Evolutionary conservation across 106 monocot species (phyloP), one percentile per base, ranked within the genome.

Genomic region (Dactylorhiza incarnata): DNA sequence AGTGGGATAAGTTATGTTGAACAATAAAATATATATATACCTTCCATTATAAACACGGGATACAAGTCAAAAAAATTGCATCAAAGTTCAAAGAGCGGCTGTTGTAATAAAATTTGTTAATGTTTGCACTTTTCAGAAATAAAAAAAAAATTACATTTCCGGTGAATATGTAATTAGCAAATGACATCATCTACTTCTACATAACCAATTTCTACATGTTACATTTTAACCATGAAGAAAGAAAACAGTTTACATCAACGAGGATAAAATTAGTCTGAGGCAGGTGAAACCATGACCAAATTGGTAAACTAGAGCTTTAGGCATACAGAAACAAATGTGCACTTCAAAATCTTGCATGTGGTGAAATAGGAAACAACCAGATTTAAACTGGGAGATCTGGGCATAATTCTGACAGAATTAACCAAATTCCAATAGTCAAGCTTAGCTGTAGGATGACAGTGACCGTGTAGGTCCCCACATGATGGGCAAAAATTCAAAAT

Each of bases 331-430:
- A 66, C 37, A 69, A 45, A 46, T 69, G 69, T 46, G 69, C 45
- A 46, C 43, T 69, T 46, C 6, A 69, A 69, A 69, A 9, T 65
- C 69, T 69, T 69, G 72, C 47, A 49, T 11, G 45, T 3, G 49
- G 23, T 49, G 22, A 20, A 49, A 48, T 20, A 72, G 7, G 72
- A 48, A 72, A 72, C 16, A 49, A 72, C 72, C 72, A 23, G 22
- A 72, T 72, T 72, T 49, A 72, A 72, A 69, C 16, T 69, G 69
- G 69, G n/a, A 45, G 69, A 69, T 69, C 69, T 69, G 16, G 45
- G 45, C 6, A 46, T 45, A 45, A 46, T 44, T 68, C 69, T 45
- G 17, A 16, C 45, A 69, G 69, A 5, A 5, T 22, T 10, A 22
- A 22, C 49, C 72, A 11, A 48, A 48, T 48, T 48, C 23, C 72